phyloP scores from a whole-genome alignment of 805 yeast species.

The Teunomyces stri region DNA sequence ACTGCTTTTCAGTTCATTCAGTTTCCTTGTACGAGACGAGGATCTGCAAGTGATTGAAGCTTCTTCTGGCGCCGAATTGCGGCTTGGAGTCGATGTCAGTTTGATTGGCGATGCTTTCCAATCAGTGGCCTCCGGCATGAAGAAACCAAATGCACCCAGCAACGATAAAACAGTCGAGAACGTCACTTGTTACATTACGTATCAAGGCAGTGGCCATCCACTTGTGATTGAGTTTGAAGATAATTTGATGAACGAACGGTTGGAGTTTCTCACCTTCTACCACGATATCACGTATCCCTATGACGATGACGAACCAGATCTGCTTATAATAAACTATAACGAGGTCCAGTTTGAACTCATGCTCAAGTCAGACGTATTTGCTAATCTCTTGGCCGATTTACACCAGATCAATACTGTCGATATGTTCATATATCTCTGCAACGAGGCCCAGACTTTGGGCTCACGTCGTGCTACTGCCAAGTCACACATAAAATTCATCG shows the following conservation, averaged over 20 bases:
- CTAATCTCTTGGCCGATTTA: conserved; percentile 35
- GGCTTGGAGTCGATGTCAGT: conserved; percentile 36
- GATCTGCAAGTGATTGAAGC: conserved; percentile 4
- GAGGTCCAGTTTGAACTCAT: conserved; percentile 35
- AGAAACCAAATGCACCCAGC: neutral
- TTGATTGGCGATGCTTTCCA: conserved; percentile 35
- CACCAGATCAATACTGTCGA: conserved; percentile 34
- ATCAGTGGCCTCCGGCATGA: conserved; percentile 23
- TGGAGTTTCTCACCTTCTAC: conserved; percentile 40
- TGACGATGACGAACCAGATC: conserved; percentile 18
- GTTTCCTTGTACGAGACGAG: conserved; percentile 14
- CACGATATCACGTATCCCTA: conserved; percentile 25
- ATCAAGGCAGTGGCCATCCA: conserved; percentile 40
- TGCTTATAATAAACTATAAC: conserved; percentile 26
- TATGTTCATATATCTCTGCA: conserved; percentile 31
- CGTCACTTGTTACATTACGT: conserved; percentile 35
- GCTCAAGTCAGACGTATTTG: conserved; percentile 36
- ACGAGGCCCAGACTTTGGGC: conserved; percentile 12
- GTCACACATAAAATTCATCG: conserved; percentile 6
- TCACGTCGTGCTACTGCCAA: neutral
- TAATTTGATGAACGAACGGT: conserved; percentile 35
- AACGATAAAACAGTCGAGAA: conserved; percentile 12
- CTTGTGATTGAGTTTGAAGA: conserved; percentile 43
- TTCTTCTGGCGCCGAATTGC: conserved; percentile 9
- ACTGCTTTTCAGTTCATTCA: conserved; percentile 32